phyloP scores from a whole-genome alignment of 441 rosid genomes.

The Brassica balearica region DNA sequence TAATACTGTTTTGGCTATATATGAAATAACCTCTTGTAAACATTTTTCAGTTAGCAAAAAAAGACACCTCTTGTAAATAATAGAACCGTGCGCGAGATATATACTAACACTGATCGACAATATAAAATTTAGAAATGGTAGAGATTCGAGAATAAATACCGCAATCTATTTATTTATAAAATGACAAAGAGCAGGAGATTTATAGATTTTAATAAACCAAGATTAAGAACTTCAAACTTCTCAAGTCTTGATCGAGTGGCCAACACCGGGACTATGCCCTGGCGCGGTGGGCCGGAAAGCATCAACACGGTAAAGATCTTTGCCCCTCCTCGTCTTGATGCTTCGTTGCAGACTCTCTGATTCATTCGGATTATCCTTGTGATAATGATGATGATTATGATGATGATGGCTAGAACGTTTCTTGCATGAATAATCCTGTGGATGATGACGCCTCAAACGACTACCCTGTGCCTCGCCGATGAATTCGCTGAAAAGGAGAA shows the following conservation, averaged over 20 bases:
- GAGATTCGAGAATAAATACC: background rate
- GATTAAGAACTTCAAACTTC: background rate
- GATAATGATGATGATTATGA: conserved; percentile 1
- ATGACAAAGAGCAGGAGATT: background rate
- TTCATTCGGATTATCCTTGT: conserved; percentile 13
- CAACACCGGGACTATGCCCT: conserved; percentile 86
- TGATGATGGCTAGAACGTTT: conserved; percentile 23
- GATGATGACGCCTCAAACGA: conserved; percentile 38
- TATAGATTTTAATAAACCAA: background rate
- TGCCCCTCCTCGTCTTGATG: conserved; percentile 19
- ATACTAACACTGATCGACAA: background rate
- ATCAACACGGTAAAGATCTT: conserved; percentile 22
- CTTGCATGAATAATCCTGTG: conserved; percentile 29
- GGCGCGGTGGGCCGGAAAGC: conserved; percentile 57
- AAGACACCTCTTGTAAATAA: background rate
- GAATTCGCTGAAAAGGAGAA: conserved; percentile 32
- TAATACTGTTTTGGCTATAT: background rate
- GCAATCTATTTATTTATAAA: conserved; percentile 21
- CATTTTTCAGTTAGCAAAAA: too few species aligned
- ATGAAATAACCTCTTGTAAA: background rate
- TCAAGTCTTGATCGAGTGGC: conserved; percentile 51
- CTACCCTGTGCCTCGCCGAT: conserved; percentile 34
- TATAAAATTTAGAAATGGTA: background rate
- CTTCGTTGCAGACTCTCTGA: background rate
- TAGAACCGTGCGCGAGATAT: background rate